Evolutionary conservation across 148 eudicot genomes (phyloP).

Genomic region (Silene latifolia): DNA sequence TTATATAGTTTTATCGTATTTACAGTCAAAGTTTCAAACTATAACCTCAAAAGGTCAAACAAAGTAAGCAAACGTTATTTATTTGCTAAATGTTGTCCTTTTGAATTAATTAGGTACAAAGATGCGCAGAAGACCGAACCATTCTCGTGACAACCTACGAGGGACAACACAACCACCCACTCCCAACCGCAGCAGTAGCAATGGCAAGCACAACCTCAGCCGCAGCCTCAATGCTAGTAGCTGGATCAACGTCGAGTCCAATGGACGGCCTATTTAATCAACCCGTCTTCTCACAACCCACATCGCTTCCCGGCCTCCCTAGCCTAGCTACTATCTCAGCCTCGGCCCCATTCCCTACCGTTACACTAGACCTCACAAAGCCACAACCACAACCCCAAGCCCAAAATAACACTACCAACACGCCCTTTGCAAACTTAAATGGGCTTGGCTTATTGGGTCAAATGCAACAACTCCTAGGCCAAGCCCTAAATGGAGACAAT

Average conservation of each 20-base stretch:
- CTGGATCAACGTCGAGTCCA: constrained; percentile 34
- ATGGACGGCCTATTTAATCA: constrained; percentile 27
- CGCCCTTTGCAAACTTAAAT: constrained; percentile 15
- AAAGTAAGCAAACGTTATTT: neutral
- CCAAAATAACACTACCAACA: neutral
- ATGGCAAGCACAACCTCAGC: constrained; percentile 43
- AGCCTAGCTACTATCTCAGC: constrained; percentile 53
- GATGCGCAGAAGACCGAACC: constrained; percentile 42
- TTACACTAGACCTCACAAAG: constrained; percentile 51
- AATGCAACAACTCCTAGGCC: constrained; percentile 27
- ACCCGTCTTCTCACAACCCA: constrained; percentile 27
- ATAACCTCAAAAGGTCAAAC: neutral
- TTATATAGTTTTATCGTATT: no score
- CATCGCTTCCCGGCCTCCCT: constrained; percentile 35
- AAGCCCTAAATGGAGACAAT: constrained; percentile 11
- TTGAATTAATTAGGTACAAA: constrained; percentile 32
- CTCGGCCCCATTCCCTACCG: constrained; percentile 48
- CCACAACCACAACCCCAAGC: constrained; percentile 18
- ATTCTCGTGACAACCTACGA: constrained; percentile 44
- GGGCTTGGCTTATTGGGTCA: constrained; percentile 17
- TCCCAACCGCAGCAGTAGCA: constrained; percentile 36
- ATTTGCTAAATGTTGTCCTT: neutral
- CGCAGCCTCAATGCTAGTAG: constrained; percentile 37
- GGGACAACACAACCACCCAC: constrained; percentile 42
- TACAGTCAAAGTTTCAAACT: no score